Base-by-base conservation (phyloP, 495 filamentous ascomycete genomes). In the Umbilicaria muhlenbergii region DNA sequence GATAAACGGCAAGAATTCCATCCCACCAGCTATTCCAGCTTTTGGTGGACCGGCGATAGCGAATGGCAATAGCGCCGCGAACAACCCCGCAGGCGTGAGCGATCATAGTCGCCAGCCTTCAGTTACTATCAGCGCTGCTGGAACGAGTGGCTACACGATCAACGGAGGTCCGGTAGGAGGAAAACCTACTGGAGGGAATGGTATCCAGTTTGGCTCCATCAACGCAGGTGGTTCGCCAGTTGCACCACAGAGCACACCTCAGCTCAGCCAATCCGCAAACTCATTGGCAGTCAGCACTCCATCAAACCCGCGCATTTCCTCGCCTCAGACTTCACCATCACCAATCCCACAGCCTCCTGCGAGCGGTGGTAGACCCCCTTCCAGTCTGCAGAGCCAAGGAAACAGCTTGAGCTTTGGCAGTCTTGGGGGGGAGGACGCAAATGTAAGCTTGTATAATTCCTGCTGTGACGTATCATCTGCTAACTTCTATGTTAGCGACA, bases 281-380 rank as follows among this genome's bases (percentile, higher is more conserved):
- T 73, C 67, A 40, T 72, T 87, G 16, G 73, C 82, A 50, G 73
- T 83, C 16, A 75, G 81, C 43, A 78, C 80, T 34, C 65, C 68
- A 52, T 66, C 59, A 28, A 78, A 81, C 56, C 77, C 73, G 31
- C 71, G 80, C 48, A 66, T 83, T 24, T 73, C 74, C 18, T 83
- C 80, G 35, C 83, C 83, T 5, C 75, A 78, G 45, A 72, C 74
- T 21, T 94, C 88, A 12, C 88, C 88, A 3, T 85, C 81, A 16
- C 88, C 88, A 5, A 95, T 95, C 42, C 87, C 87, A 15, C 81
- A 84, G 59, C 83, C 82, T 38, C 74, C 82, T 33, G 80, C 81
- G 33, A 92, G 86, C 60, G 86, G 86, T 54, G 86, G 86, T 52
- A 73, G 82, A 60, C 85, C 84, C 36, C 81, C 81, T 24, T 82